Percentiles rank a stretch among this genome's conserved stretches.
Evolutionary conservation across 2,329 filamentous ascomycete genomes (phyloP).

Genomic region (Alternaria hordeiaustralica): DNA sequence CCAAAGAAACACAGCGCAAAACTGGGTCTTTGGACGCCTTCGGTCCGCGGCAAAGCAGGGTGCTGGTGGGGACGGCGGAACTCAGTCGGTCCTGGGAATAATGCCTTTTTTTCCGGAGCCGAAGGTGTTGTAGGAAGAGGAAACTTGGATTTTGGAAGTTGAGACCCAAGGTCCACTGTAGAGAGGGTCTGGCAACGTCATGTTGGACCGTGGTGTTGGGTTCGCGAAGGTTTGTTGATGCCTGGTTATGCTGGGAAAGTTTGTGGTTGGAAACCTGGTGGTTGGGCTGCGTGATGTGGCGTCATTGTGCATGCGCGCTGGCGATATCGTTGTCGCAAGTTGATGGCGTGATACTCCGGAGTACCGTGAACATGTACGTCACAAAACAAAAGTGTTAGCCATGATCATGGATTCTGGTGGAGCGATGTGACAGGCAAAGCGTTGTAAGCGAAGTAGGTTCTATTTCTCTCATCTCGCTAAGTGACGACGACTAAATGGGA

Average conservation of each 20-base stretch:
- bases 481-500: neutral
- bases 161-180: neutral
- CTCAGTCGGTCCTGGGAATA: neutral
- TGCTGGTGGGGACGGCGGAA: neutral
- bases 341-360: neutral
- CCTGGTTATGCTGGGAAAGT: neutral
- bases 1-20: neutral
- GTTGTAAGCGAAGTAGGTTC: neutral
- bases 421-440: neutral
- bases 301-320: neutral
- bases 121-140: neutral
- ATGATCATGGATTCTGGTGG: neutral
- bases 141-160: neutral
- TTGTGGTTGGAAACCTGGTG: neutral
- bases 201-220: neutral
- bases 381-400: neutral
- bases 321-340: neutral
- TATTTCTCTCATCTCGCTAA: neutral
- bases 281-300: neutral
- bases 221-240: neutral
- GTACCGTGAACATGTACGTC: neutral
- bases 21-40: neutral
- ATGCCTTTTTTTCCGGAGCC: neutral
- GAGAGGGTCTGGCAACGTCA: slow-evolving; percentile 1
- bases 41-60: neutral